These are phyloP conservation scores for Aspergillus arachidicola DNA, from an alignment of 2,329 filamentous ascomycete genomes.

Conservation along the genomic window DNA sequence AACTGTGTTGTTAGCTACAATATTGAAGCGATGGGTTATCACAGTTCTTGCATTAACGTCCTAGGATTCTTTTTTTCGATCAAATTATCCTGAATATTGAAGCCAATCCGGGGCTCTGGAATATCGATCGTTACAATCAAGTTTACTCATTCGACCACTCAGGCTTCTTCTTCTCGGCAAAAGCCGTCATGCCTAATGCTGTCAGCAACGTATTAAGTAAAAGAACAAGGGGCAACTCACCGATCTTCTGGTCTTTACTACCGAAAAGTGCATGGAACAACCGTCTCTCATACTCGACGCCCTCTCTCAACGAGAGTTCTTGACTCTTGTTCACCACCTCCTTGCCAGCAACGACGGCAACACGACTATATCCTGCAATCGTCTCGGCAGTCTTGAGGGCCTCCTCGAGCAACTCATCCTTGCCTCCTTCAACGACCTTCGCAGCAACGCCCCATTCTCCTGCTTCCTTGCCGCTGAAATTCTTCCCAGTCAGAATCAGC, in stretches of 20 bases:
- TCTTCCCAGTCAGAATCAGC: constrained; percentile 81
- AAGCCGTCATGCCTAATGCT: constrained; percentile 73
- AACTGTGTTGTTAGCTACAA: neutral
- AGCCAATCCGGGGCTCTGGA: neutral
- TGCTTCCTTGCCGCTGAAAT: constrained; percentile 81
- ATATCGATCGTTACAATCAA: neutral
- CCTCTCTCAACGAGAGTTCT: constrained; percentile 82
- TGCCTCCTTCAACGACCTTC: constrained; percentile 70
- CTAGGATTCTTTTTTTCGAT: neutral
- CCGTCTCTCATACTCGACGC: constrained; percentile 90
- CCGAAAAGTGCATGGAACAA: constrained; percentile 94
- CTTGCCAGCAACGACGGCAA: constrained; percentile 89
- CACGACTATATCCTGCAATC: constrained; percentile 81
- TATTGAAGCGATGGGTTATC: neutral
- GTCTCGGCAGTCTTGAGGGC: constrained; percentile 82
- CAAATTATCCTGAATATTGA: neutral
- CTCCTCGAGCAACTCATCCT: constrained; percentile 80
- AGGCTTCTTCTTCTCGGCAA: constrained; percentile 91
- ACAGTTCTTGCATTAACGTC: neutral
- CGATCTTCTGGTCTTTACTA: constrained; percentile 94
- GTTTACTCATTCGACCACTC: constrained; percentile 80
- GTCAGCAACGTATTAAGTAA: constrained; percentile 13
- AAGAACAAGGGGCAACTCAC: constrained; percentile 46
- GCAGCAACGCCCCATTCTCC: constrained; percentile 90
- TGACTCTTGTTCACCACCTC: constrained; percentile 99